phyloP scores from a whole-genome alignment of 2,329 filamentous ascomycete genomes.

The Aureobasidium namibiae region DNA sequence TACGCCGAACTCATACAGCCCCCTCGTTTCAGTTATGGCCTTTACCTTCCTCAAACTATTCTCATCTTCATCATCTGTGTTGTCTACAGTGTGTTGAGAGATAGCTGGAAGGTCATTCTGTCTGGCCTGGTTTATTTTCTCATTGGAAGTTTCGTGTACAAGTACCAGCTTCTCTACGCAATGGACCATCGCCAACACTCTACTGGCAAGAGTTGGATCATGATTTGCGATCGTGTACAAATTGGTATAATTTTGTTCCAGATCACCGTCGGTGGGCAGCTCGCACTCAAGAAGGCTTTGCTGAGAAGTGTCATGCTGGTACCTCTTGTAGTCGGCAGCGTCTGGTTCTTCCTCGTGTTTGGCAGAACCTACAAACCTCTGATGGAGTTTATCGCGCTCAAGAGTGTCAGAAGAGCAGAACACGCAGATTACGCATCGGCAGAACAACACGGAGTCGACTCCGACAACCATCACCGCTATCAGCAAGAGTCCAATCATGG shows the following conservation, averaged over 20 bases:
- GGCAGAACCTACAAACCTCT: constrained; percentile 74
- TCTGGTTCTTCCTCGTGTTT: constrained; percentile 87
- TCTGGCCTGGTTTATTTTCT: constrained; percentile 77
- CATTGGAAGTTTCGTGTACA: constrained; percentile 83
- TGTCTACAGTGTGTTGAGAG: constrained; percentile 80
- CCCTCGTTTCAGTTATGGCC: constrained; percentile 87
- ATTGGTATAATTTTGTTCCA: constrained; percentile 84
- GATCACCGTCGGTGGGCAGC: constrained; percentile 77
- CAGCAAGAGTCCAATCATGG: constrained; percentile 27
- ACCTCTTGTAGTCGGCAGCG: constrained; percentile 68
- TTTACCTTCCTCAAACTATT: constrained; percentile 86
- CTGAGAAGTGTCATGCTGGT: constrained; percentile 63
- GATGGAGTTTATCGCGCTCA: constrained; percentile 84
- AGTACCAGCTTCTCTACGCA: constrained; percentile 94
- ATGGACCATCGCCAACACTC: constrained; percentile 97
- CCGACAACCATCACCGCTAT: constrained; percentile 11
- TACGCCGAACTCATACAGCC: constrained; percentile 74
- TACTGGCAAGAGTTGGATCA: constrained; percentile 88
- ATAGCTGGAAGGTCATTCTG: constrained; percentile 71
- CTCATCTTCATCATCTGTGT: constrained; percentile 92
- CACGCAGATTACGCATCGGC: constrained; percentile 36
- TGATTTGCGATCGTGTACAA: constrained; percentile 89
- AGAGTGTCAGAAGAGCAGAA: constrained; percentile 65
- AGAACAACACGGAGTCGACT: constrained; percentile 19
- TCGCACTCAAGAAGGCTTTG: constrained; percentile 67